A percentile compares a stretch with the other conserved stretches of the same genome.
These are phyloP conservation scores for Steccherinum ochraceum DNA, from an alignment of 768 basidiomycete species.

Conservation along the genomic window DNA sequence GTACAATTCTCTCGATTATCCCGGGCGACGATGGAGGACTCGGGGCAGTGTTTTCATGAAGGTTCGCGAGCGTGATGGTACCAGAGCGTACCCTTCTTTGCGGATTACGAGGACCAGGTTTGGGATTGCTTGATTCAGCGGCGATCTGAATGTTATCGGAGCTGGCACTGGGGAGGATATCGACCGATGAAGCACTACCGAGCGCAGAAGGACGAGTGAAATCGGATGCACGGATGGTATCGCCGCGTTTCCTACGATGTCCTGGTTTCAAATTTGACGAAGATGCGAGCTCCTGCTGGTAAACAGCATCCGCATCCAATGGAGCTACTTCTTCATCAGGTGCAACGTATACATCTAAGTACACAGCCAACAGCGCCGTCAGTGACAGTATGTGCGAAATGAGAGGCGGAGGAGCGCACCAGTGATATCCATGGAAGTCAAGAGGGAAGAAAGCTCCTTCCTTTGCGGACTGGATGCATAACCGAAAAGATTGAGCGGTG, in stretches of 20 bases:
- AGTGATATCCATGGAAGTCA: neutral
- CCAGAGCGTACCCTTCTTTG: constrained; percentile 45
- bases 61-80: constrained; percentile 29
- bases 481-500: neutral
- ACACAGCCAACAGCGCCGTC: no score
- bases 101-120: constrained; percentile 12
- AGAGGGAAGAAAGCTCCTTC: neutral
- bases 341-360: no score
- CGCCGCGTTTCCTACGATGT: constrained; percentile 34
- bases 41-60: neutral
- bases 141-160: neutral
- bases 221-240: constrained; percentile 47
- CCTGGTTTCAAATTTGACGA: neutral
- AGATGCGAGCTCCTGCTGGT: neutral
- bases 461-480: neutral
- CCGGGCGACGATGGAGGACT: neutral
- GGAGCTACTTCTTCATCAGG: no score
- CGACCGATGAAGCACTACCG: no score
- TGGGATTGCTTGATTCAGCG: neutral
- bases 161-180: neutral
- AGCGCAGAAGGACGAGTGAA: constrained; percentile 23
- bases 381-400: no score
- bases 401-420: neutral
- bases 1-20: neutral
- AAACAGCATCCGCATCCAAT: no score